Evolutionary conservation across 2,329 filamentous ascomycete species (phyloP), one percentile per base, ranked within the genome.

Genomic region (Hypomyces perniciosus): DNA sequence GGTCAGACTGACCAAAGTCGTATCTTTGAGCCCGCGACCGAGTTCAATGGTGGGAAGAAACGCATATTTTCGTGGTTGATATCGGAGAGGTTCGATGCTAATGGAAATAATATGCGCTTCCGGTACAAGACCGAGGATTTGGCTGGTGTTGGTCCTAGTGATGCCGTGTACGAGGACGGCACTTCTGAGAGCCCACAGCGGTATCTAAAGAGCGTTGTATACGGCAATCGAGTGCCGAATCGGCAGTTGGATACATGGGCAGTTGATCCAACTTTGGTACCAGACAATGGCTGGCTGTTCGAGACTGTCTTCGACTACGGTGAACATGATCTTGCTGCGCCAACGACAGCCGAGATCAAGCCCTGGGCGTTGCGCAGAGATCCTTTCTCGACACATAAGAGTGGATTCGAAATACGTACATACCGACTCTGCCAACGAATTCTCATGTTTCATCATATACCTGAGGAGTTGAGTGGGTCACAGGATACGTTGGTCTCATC

Each of bases 371-470:
- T 26, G 7, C 58, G 67, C 0, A 6, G 29, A 13, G 65, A 69
- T 52, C 52, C 64, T 1, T 68, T 68, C 47, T 69, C 66, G 1
- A 33, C 41, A 1, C 59, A 51, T 33, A 35, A 44, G 0, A 3
- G 53, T 1, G 63, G 64, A 1, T 70, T 70, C 48, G 66, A 69
- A 44, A 40, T 68, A 1, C 55, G 66, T 0, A 62, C 56, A 0
- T 63, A 62, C 42, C 59, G 65, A 0, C 59, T 66, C 1, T 69
- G 66, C 46, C 47, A 44, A 5, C 48, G 66, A 2, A 45, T 70
- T 9, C 57, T 69, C 1, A 63, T 68, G 59, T 69, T 68, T 45
- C 67, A 70, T 52, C 60, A 63, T 46, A 64, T 70, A 31, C 55
- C 54, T 2, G 52, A 59, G 6, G 51, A 64, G 43, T 50, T 57